Evolutionary conservation across 306 rosid genomes (phyloP), one percentile per base, ranked within the genome.

Genomic region (Lathyrus aphaca): DNA sequence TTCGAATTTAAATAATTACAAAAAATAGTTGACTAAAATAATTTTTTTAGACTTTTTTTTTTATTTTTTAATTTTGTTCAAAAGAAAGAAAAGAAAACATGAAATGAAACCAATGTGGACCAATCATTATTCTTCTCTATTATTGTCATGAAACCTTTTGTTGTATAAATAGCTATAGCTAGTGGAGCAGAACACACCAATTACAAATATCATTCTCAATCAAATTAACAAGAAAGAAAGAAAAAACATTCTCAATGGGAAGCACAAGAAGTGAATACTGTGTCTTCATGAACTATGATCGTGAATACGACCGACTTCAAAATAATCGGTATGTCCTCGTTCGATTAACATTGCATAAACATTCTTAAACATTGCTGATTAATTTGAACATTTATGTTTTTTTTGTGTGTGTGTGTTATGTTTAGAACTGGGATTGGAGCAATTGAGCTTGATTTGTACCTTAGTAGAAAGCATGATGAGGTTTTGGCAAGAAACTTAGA

Each of bases 221-320:
- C 43, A 59, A 57, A 66, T 30, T 39, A 19, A 14, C 59, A 56
- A 70, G 40, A 66, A 61, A 66, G 30, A 62, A 66, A 48, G 43
- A 66, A 66, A 38, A 23, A 7, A 57, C 35, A 57, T n/a, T 66
- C 60, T 10, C 3, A 42, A 88, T 85, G 98, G 88, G 57, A 59
- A 79, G 82, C 79, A 54, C 79, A 65, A 63, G 61, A 68, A 35
- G 50, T 3, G 96, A 90, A 73, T 86, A 88, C 86, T 93, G 85
- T 55, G 96, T 93, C 69, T 88, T 93, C 86, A 81, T 93, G 96
- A 90, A 72, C 83, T 90, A 85, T 21, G 98, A 93, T 88, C 93
- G 93, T 15, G 85, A 90, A 69, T 90, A 93, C 61, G 87, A 84
- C 58, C 86, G 85, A 62, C 96, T 93, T 76, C 80, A 78, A 55